Percentiles rank a stretch among this genome's conserved stretches.
Conservation (phyloP, 2,329 filamentous ascomycete species). For the Pestalotiopsis sp. region DNA sequence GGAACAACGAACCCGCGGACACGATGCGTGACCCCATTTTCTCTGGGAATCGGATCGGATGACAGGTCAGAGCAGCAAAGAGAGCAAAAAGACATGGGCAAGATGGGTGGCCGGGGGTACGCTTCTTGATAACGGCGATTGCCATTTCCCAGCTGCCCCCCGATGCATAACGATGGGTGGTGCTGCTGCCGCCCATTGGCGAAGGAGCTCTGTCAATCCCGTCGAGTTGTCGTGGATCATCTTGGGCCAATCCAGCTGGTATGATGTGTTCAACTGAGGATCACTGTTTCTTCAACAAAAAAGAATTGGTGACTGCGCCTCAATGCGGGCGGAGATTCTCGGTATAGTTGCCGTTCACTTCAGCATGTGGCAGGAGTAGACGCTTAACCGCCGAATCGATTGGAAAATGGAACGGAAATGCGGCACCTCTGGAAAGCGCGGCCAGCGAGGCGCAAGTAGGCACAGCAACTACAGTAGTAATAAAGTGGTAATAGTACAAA, state of each 20-base stretch:
- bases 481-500: neutral
- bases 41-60: neutral
- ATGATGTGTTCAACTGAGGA: neutral
- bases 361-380: neutral
- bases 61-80: neutral
- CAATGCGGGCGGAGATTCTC: neutral
- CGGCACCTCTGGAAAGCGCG: neutral
- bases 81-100: neutral
- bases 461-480: neutral
- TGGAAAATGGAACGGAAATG: neutral
- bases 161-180: neutral
- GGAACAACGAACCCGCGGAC: neutral
- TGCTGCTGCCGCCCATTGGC: neutral
- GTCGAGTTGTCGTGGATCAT: neutral
- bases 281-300: neutral
- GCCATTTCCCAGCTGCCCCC: too few species aligned
- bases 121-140: neutral
- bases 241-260: neutral
- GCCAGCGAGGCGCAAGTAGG: neutral
- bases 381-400: neutral
- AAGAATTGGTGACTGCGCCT: neutral
- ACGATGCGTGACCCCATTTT: neutral
- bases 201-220: neutral
- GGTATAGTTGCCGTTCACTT: slow-evolving; percentile 1
- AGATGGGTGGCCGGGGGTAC: neutral